Conservation (phyloP, 192 early-diverging fungal genomes). For the Gigaspora rosea region DNA sequence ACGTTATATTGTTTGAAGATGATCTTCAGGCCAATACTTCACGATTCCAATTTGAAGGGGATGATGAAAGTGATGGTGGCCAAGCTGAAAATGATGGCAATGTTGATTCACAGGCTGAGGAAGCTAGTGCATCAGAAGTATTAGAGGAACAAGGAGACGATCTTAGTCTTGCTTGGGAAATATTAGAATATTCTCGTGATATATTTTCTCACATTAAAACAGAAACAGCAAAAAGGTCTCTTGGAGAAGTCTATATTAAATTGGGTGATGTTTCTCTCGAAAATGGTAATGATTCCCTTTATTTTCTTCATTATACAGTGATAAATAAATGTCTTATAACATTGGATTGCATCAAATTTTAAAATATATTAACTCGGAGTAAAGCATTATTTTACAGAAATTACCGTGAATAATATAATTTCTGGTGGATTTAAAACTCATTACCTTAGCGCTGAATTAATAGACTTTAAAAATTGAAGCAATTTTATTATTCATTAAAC, state of each 20-base stretch:
- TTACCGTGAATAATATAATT: too few relatives aligned
- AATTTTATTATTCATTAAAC: too few relatives aligned
- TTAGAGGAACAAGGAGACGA: constrained; percentile 56
- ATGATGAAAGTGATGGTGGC: constrained; percentile 36
- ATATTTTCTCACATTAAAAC: constrained; percentile 63
- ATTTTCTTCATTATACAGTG: background rate
- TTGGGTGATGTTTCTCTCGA: constrained; percentile 90
- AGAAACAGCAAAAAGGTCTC: constrained; percentile 50
- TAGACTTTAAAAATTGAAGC: too few relatives aligned
- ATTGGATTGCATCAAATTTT: too few relatives aligned
- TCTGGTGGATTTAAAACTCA: too few relatives aligned
- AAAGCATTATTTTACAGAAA: too few relatives aligned
- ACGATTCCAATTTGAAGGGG: constrained; percentile 41
- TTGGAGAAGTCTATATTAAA: constrained; percentile 70
- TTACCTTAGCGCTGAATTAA: too few relatives aligned
- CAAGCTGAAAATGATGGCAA: too few relatives aligned
- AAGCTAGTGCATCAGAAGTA: constrained; percentile 37
- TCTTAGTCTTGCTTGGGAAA: constrained; percentile 80
- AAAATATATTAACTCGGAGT: too few relatives aligned
- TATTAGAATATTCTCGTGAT: constrained; percentile 81
- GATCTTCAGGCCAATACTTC: background rate
- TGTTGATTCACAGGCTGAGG: too few relatives aligned
- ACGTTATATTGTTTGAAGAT: background rate
- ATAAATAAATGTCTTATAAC: background rate
- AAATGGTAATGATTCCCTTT: constrained; percentile 54